Conservation (phyloP, 2,329 filamentous ascomycete genomes). For the Trichoderma hamatum region DNA sequence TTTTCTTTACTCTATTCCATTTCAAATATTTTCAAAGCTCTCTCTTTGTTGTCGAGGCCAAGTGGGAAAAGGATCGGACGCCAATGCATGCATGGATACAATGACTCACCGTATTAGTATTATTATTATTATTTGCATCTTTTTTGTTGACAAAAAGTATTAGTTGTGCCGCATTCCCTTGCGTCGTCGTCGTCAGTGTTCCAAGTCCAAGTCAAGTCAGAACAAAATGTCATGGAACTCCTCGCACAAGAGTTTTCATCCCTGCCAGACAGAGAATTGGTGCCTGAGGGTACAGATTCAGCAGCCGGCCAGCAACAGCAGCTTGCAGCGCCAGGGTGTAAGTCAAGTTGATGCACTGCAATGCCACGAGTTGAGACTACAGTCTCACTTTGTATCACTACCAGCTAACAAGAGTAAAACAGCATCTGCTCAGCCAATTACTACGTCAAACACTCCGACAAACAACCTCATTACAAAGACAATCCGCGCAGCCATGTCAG, state of each 20-base stretch:
- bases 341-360: background rate
- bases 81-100: background rate
- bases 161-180: background rate
- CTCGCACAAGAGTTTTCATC: constrained; percentile 34
- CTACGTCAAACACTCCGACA: constrained; percentile 29
- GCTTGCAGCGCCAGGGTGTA: background rate
- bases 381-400: background rate
- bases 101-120: background rate
- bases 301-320: background rate
- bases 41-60: too few relatives aligned
- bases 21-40: too few relatives aligned
- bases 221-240: constrained; percentile 34
- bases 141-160: background rate
- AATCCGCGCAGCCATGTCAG: constrained; percentile 37
- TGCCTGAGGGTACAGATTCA: background rate
- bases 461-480: constrained; percentile 41
- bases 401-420: background rate
- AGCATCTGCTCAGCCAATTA: background rate
- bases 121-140: too few relatives aligned
- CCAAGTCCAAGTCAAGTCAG: constrained; percentile 31
- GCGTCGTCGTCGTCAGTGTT: background rate
- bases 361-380: background rate
- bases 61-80: background rate
- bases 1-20: too few relatives aligned
- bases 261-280: constrained; percentile 35